phyloP scores from a whole-genome alignment of 768 basidiomycete genomes.

The Leucogyrophana mollusca region DNA sequence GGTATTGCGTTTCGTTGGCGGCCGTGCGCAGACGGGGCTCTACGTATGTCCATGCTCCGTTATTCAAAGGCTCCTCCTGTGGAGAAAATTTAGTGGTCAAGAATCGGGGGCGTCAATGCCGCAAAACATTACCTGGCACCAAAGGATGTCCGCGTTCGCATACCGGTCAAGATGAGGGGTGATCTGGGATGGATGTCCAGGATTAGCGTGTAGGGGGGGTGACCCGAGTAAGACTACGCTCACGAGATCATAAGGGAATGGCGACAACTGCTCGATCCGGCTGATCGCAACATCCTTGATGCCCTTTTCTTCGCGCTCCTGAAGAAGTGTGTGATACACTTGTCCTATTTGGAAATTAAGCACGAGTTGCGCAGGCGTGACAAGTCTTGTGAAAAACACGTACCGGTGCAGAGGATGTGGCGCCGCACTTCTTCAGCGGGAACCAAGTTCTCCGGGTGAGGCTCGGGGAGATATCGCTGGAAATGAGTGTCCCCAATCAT shows the following conservation, averaged over 20 bases:
- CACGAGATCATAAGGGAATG: constrained; percentile 89
- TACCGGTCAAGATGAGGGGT: constrained; percentile 90
- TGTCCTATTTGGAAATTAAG: constrained; percentile 50
- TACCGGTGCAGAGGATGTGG: constrained; percentile 81
- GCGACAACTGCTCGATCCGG: constrained; percentile 85
- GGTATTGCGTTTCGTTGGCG: constrained; percentile 75
- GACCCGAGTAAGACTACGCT: constrained; percentile 18
- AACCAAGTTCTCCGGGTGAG: constrained; percentile 65
- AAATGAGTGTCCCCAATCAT: constrained; percentile 86
- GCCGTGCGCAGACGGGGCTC: constrained; percentile 87
- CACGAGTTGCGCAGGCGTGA: not conserved
- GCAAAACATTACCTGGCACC: constrained; percentile 87
- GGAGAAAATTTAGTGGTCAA: constrained; percentile 4
- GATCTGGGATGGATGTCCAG: constrained; percentile 46
- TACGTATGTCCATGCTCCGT: constrained; percentile 91
- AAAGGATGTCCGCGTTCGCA: constrained; percentile 83
- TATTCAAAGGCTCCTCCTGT: constrained; percentile 87
- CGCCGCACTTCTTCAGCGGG: constrained; percentile 80
- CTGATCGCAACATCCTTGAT: constrained; percentile 89
- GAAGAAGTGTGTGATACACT: constrained; percentile 82
- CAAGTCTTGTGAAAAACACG: constrained; percentile 9
- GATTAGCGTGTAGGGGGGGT: constrained; percentile 3
- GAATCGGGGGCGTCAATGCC: too few species aligned
- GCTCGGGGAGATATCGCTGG: constrained; percentile 85
- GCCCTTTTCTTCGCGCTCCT: constrained; percentile 82